Evolutionary conservation across 495 filamentous ascomycete species (phyloP), one percentile per base, ranked within the genome.

Genomic region (Trichoderma erinaceum): DNA sequence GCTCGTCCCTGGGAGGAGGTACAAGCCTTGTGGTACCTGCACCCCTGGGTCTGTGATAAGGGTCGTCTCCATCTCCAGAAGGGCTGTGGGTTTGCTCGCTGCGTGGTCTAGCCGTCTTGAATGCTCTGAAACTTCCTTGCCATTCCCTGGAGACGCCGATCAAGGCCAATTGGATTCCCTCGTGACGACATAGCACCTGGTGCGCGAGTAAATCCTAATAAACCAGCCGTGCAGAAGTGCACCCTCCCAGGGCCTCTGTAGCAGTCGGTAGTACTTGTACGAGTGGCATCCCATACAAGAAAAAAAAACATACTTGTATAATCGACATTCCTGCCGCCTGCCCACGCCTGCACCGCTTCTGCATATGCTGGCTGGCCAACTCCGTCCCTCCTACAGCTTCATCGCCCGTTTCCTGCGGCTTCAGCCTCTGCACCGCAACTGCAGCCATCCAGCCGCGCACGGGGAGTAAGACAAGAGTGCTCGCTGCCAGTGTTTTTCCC

Each of bases 401-500:
- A 56, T 61, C 56, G 56, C n/a, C 48, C n/a, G 48, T 23, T 23
- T 7, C 5, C 8, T 38, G 35, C 10, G 29, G 23, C 56, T 29
- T 32, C 29, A 25, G 29, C 23, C 56, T 29, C 25, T 25, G 25
- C 16, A 38, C 35, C 4, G 29, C 27, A 61, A 23, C 52, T 25
- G 25, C 56, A 61, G 13, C 2, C 56, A 32, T 8, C 56, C 27
- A 25, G 27, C 29, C 25, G 56, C 56, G 56, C 56, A 61, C 56
- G 56, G 56, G 56, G 56, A 61, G 56, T 61, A 23, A 32, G 27
- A 32, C 29, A 1, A 29, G 29, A 29, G 13, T 61, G 23, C 56
- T 61, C 56, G 56, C 56, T 61, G 56, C 56, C 56, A 61, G 56
- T 61, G 56, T 35, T 61, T 61, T 61, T 61, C 56, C 56, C 16